Evolutionary conservation across 495 filamentous ascomycete species (phyloP).

Genomic region (Penicillium riverlandense): DNA sequence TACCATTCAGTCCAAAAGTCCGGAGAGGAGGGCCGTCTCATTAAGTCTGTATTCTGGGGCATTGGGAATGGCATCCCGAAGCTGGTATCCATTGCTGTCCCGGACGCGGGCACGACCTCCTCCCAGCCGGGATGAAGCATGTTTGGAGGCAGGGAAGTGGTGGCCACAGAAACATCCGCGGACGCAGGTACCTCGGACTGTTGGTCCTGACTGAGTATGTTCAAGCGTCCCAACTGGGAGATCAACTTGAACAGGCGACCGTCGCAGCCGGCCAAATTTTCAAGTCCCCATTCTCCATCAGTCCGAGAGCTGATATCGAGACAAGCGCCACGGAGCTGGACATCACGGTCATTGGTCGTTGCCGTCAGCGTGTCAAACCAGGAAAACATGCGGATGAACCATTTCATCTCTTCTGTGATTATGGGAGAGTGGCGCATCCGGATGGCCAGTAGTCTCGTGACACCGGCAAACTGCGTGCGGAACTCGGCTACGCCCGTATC

Average conservation of each 20-base stretch:
- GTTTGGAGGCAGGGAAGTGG: constrained; percentile 30
- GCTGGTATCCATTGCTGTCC: constrained; percentile 4
- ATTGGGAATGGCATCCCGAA: constrained; percentile 22
- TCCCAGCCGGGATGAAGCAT: constrained; percentile 26
- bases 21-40: constrained; percentile 23
- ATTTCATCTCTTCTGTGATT: constrained; percentile 63
- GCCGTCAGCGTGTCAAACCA: constrained; percentile 95
- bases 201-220: constrained; percentile 77
- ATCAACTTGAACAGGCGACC: constrained; percentile 71
- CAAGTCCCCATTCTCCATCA: constrained; percentile 68
- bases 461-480: constrained; percentile 87
- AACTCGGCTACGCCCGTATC: constrained; percentile 89
- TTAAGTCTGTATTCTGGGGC: constrained; percentile 17
- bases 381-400: constrained; percentile 95
- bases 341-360: constrained; percentile 85
- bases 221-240: constrained; percentile 72
- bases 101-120: constrained; percentile 1
- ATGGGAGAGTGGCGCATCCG: constrained; percentile 53
- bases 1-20: constrained; percentile 85
- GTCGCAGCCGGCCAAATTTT: constrained; percentile 87
- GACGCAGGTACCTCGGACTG: constrained; percentile 31
- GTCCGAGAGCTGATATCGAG: constrained; percentile 60
- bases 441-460: constrained; percentile 84
- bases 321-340: constrained; percentile 68
- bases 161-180: constrained; percentile 22